These are phyloP conservation scores for Colletotrichum melonis DNA, from an alignment of 2,329 filamentous ascomycete genomes.

Conservation along the genomic window DNA sequence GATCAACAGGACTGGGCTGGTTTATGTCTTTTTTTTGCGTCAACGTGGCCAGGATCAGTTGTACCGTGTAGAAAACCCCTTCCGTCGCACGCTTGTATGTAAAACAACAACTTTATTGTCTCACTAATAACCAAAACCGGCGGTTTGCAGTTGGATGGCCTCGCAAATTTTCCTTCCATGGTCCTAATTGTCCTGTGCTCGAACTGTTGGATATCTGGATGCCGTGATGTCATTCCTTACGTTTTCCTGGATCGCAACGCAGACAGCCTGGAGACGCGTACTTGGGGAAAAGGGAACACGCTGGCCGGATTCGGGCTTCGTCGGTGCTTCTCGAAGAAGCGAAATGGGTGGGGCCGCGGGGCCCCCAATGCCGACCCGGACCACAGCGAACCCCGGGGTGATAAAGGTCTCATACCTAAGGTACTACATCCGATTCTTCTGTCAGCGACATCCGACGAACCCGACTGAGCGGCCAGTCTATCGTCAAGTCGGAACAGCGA, in stretches of 20 bases:
- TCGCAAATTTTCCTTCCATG: neutral
- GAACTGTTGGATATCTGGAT: fast-evolving
- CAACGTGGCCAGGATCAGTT: constrained; percentile 9
- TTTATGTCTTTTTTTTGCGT: constrained; percentile 18
- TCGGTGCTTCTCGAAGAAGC: neutral
- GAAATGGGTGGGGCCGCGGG: neutral
- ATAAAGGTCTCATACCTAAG: no score
- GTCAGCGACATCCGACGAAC: neutral
- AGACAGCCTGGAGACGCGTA: neutral
- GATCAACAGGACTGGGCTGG: constrained; percentile 9
- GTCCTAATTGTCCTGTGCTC: neutral
- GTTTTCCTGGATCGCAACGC: neutral
- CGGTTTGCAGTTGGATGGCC: constrained; percentile 34
- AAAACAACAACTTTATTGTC: constrained; percentile 32
- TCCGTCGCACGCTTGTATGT: constrained; percentile 33
- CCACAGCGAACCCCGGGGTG: no score
- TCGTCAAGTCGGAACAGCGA: neutral
- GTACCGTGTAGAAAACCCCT: constrained; percentile 32
- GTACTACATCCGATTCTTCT: no score
- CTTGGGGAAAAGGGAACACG: neutral
- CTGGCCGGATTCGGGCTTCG: neutral
- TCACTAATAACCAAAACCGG: constrained; percentile 35
- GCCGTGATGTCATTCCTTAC: no score
- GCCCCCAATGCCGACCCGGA: neutral
- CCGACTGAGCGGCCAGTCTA: neutral